phyloP scores from a whole-genome alignment of 2,329 filamentous ascomycete species.

The Sporothrix mexicana region DNA sequence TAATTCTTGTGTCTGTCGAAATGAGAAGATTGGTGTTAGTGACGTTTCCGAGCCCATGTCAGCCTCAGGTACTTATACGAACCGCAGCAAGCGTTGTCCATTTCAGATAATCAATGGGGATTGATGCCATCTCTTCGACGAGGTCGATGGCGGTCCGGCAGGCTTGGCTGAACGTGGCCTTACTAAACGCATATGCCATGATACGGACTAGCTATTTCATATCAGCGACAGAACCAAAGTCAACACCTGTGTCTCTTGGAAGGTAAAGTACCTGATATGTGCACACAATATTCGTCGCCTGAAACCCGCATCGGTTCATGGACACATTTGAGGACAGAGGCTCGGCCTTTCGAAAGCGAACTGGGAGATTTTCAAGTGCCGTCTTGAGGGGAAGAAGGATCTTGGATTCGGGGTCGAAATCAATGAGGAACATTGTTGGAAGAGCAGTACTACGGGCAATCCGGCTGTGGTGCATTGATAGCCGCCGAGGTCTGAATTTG shows the following conservation, averaged over 20 bases:
- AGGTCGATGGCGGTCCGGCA: conserved; percentile 30
- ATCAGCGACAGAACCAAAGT: background rate
- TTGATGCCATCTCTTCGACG: conserved; percentile 26
- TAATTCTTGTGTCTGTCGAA: conserved; percentile 25
- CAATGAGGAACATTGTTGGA: conserved; percentile 19
- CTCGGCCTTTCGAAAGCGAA: conserved; percentile 1
- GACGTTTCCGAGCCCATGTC: background rate
- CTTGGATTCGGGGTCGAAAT: conserved; percentile 25
- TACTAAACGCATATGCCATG: conserved; percentile 27
- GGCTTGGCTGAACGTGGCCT: conserved; percentile 22
- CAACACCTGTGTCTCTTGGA: background rate
- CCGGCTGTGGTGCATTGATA: background rate
- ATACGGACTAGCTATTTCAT: conserved; percentile 13
- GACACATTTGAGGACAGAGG: conserved; percentile 13
- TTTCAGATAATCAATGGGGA: conserved; percentile 29
- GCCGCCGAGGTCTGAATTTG: conserved; percentile 16
- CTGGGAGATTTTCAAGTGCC: background rate
- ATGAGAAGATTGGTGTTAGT: background rate
- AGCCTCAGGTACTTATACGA: background rate
- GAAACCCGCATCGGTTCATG: conserved; percentile 31
- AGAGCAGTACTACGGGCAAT: background rate
- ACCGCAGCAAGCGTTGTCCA: conserved; percentile 25
- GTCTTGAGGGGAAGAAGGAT: conserved; percentile 5
- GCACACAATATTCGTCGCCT: conserved; percentile 31
- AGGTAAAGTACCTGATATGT: conserved; percentile 25